Evolutionary conservation across 2,329 filamentous ascomycete species (phyloP), one percentile per base, ranked within the genome.

Genomic region (Pezicula neosporulosa): DNA sequence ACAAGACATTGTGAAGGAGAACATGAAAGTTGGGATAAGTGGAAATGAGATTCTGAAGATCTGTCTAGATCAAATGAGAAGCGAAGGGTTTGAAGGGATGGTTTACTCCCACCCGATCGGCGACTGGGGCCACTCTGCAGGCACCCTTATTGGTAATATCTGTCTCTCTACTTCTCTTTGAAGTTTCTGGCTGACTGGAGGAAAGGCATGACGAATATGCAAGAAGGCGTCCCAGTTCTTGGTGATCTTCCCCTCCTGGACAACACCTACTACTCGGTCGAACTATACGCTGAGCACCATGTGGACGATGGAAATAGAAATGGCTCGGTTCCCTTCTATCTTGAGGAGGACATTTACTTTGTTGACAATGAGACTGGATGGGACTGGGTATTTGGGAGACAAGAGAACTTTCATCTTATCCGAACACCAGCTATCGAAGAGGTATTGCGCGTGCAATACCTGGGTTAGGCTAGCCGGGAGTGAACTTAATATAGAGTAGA

Each of bases 291-390:
- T 3, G 70, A 74, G 60, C 71, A 76, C 55, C 75, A 70, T 49
- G 71, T 77, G 7, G 70, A 71, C 0, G 75, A 77, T 58, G 58
- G 61, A 21, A 75, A 76, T 51, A 62, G 58, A 54, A 75, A 33
- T 33, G 30, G 30, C 12, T 33, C 72, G 1, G 60, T 77, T 35
- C 59, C 66, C n/a, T 78, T 78, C 43, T 72, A 73, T 3, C 67
- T 74, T 36, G 76, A 78, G 54, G 76, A 78, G 55, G 75, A 78
- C 55, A 71, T 77, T n/a, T 75, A 71, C 56, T 76, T 72, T 69
- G 66, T 70, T 48, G 65, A 66, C n/a, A 58, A 62, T 27, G 64
- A 63, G 13, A 60, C 64, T 16, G 60, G 63, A 2, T 78, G 74
- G 70, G 68, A 76, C 21, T 78, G 76, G 76, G 76, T 77, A 1